phyloP scores from a whole-genome alignment of 768 basidiomycete species.

The Tubosaeta brunneosetosa region DNA sequence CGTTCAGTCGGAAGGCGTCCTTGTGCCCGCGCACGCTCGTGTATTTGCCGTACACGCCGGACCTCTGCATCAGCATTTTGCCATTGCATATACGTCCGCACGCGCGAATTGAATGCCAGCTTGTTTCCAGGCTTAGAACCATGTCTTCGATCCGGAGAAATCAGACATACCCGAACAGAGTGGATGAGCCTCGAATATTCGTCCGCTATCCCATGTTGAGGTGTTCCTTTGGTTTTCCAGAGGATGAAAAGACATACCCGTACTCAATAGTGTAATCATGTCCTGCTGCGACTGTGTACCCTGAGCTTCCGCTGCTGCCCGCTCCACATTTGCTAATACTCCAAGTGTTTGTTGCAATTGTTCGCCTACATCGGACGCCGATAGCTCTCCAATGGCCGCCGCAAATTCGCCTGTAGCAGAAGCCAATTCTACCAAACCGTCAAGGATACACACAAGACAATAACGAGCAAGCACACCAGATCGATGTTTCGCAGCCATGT shows the following conservation, averaged over 20 bases:
- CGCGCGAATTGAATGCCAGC: constrained; percentile 85
- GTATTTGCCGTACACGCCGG: constrained; percentile 62
- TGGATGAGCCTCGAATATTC: constrained; percentile 91
- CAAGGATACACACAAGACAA: background rate
- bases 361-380: constrained; percentile 69
- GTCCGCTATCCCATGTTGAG: constrained; percentile 47
- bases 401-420: constrained; percentile 75
- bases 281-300: constrained; percentile 78
- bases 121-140: constrained; percentile 25
- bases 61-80: constrained; percentile 75
- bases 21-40: constrained; percentile 80
- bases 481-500: constrained; percentile 79
- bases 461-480: constrained; percentile 42
- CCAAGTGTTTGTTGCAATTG: constrained; percentile 67
- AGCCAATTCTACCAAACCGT: constrained; percentile 52
- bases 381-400: constrained; percentile 62
- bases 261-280: constrained; percentile 72
- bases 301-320: constrained; percentile 68
- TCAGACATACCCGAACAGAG: constrained; percentile 68
- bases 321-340: constrained; percentile 69
- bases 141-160: background rate
- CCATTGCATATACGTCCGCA: constrained; percentile 79
- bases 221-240: background rate
- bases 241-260: constrained; percentile 39
- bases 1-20: constrained; percentile 69